Conservation (phyloP, 768 basidiomycete species). For the Russula griseocarnosa region DNA sequence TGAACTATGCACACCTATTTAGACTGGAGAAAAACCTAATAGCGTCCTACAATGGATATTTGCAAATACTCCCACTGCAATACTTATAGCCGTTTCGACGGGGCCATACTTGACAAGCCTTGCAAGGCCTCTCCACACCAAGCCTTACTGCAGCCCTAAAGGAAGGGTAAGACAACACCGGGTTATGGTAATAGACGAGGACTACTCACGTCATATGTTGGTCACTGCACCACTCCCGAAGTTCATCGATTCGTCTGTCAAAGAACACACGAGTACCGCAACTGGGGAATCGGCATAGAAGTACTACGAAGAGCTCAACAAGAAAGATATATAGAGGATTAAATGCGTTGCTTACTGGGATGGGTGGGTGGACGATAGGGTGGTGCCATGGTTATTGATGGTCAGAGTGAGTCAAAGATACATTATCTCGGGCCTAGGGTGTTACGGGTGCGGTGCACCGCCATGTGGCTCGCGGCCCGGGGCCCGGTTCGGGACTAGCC, state of each 20-base stretch:
- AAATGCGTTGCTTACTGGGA: not conserved
- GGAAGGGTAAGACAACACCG: not conserved
- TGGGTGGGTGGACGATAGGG: not conserved
- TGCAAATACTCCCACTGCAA: not conserved
- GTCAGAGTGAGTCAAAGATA: no score
- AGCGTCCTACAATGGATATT: not conserved
- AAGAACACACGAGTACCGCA: not conserved
- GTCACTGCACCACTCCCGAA: slow-evolving; percentile 14
- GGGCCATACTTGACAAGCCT: slow-evolving; percentile 3
- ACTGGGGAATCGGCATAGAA: not conserved
- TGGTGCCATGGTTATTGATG: not conserved
- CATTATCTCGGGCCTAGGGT: no score
- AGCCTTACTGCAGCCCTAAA: not conserved
- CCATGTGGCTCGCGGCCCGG: no score
- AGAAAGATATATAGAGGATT: not conserved
- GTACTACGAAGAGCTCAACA: not conserved
- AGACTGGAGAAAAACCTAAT: not conserved
- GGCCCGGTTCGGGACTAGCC: no score
- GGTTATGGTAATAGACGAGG: not conserved
- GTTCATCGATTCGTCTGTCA: not conserved
- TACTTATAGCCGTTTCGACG: not conserved
- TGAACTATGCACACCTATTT: not conserved
- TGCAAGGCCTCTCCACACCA: not conserved
- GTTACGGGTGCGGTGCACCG: no score
- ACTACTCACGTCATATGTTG: slow-evolving; percentile 3